Percentiles rank a stretch among this genome's conserved stretches.
Conservation (phyloP, 176 grass and related monocot species). For the Lolium perenne region DNA sequence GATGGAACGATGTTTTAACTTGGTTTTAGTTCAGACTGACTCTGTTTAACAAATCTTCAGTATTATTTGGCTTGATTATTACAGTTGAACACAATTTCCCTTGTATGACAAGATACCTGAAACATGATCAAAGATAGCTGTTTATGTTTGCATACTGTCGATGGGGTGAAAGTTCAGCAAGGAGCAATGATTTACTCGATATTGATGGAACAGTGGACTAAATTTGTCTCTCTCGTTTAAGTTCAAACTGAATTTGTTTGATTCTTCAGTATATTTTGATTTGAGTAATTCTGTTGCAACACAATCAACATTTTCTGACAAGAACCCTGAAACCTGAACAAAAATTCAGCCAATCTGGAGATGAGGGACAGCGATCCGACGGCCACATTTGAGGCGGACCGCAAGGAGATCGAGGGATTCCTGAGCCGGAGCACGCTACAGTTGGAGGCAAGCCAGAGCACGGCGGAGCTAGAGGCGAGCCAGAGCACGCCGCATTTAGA, state of each 20-base stretch:
- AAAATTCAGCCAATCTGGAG: conserved; percentile 59
- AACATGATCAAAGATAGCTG: too few relatives aligned
- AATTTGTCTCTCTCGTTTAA: too few relatives aligned
- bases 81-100: neutral
- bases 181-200: neutral
- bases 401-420: conserved; percentile 33
- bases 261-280: neutral
- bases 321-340: neutral
- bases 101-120: neutral
- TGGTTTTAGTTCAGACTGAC: neutral
- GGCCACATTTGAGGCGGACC: conserved; percentile 49
- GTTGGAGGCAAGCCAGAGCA: neutral
- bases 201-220: neutral
- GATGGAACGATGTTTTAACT: neutral
- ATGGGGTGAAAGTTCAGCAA: neutral
- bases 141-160: too few relatives aligned
- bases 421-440: conserved; percentile 12
- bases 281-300: neutral
- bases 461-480: neutral
- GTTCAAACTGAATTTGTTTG: neutral
- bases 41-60: neutral
- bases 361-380: conserved; percentile 45
- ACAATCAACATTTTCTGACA: neutral
- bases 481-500: neutral
- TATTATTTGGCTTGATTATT: neutral